phyloP scores from a whole-genome alignment of 768 basidiomycete species.

The Lactarius deliciosus region DNA sequence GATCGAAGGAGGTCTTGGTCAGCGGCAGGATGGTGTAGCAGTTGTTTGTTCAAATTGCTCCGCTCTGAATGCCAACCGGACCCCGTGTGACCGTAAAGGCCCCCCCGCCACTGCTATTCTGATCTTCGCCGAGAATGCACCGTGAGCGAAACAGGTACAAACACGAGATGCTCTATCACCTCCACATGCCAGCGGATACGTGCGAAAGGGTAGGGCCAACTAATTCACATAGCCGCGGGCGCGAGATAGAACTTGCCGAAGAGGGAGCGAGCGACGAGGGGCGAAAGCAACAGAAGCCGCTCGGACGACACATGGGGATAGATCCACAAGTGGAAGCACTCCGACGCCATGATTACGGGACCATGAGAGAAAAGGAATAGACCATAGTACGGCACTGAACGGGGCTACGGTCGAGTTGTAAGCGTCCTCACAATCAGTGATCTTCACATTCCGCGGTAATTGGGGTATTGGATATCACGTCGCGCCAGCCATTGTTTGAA shows the following conservation, averaged over 20 bases:
- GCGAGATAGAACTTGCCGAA: background rate
- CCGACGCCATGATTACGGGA: slow-evolving; percentile 8
- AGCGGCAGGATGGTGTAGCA: background rate
- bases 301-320: slow-evolving; percentile 1
- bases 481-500: background rate
- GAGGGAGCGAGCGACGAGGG: background rate
- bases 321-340: background rate
- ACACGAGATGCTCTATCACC: background rate
- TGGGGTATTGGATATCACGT: slow-evolving; percentile 18
- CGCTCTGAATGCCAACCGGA: background rate
- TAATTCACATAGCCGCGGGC: background rate
- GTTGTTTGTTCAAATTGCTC: too few relatives aligned
- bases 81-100: background rate
- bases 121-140: background rate
- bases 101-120: slow-evolving; percentile 1
- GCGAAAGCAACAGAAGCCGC: background rate
- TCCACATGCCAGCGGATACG: background rate
- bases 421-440: slow-evolving; percentile 10
- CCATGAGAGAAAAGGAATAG: background rate
- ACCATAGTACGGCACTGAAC: background rate
- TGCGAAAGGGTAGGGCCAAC: background rate
- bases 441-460: slow-evolving; percentile 9
- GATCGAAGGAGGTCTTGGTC: slow-evolving; percentile 3
- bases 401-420: slow-evolving; percentile 7
- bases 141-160: background rate